These are phyloP conservation scores for Aspergillus tubingensis DNA, from an alignment of 2,329 filamentous ascomycete genomes.

Conservation along the genomic window DNA sequence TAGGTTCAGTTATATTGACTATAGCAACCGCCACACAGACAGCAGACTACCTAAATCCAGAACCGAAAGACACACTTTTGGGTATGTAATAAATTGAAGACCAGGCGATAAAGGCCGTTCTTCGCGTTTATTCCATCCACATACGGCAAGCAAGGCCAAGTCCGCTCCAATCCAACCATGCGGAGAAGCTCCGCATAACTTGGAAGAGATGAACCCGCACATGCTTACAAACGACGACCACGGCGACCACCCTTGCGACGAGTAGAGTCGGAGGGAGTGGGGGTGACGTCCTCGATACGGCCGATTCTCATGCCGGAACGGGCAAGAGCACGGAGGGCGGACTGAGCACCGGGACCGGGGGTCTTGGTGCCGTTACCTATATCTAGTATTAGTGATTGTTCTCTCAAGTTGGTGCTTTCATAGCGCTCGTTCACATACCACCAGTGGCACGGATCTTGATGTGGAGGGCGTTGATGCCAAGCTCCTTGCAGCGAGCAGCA, in stretches of 20 bases:
- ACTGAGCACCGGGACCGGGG: conserved; percentile 97
- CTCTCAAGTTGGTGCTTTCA: neutral
- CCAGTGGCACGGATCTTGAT: conserved; percentile 99
- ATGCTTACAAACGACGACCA: conserved; percentile 97
- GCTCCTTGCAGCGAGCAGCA: conserved; percentile 83
- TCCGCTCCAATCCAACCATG: conserved; percentile 34
- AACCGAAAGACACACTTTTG: conserved; percentile 33
- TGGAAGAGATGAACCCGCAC: conserved; percentile 35
- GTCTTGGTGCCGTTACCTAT: conserved; percentile 99
- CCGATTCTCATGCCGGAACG: conserved; percentile 99
- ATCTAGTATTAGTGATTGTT: conserved; percentile 8
- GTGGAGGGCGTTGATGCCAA: conserved; percentile 93
- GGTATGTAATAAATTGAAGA: conserved; percentile 50
- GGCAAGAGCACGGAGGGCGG: conserved; percentile 95
- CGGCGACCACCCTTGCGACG: conserved; percentile 99
- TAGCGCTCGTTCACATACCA: conserved; percentile 59
- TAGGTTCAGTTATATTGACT: conserved; percentile 22
- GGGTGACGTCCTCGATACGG: conserved; percentile 99
- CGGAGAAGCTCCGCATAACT: conserved; percentile 27
- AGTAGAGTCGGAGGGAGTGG: conserved; percentile 98
- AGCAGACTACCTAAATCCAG: conserved; percentile 28
- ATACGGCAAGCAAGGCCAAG: conserved; percentile 36
- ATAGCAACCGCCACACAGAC: conserved; percentile 25
- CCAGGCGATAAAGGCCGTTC: conserved; percentile 56
- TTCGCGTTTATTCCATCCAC: conserved; percentile 55